phyloP scores from a whole-genome alignment of 164 flowering plant genomes.

The Dillenia turbinata region DNA sequence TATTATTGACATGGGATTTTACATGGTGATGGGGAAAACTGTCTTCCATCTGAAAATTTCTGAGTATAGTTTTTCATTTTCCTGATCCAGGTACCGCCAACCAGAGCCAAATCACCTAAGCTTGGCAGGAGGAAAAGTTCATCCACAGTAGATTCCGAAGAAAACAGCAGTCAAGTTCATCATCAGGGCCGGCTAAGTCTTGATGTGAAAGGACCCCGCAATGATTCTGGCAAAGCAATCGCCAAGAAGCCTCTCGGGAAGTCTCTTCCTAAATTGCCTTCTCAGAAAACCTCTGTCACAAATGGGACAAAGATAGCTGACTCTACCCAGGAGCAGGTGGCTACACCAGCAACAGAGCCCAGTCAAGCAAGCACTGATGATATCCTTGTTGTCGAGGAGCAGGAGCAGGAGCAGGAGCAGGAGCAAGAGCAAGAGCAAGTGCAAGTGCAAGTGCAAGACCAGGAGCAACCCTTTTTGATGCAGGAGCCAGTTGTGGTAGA shows the following conservation, averaged over 20 bases:
- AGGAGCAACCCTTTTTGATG: neutral
- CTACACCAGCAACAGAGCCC: conserved; percentile 15
- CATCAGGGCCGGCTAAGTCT: conserved; percentile 53
- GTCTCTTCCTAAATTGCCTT: conserved; percentile 87
- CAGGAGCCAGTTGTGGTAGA: conserved; percentile 14
- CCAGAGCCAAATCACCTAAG: conserved; percentile 93
- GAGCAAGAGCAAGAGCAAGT: too few species aligned
- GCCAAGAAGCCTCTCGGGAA: conserved; percentile 63
- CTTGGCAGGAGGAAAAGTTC: conserved; percentile 70
- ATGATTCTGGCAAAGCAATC: conserved; percentile 29
- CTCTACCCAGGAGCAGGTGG: conserved; percentile 15
- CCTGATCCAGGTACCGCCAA: conserved; percentile 68
- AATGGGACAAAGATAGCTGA: conserved; percentile 19
- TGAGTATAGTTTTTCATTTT: too few species aligned
- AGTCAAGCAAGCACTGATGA: conserved; percentile 16
- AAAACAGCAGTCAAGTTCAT: conserved; percentile 19
- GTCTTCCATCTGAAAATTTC: too few species aligned
- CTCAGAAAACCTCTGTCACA: conserved; percentile 46
- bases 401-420: conserved; percentile 1
- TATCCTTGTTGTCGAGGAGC: conserved; percentile 18
- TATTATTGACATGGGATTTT: too few species aligned
- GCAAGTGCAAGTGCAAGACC: too few species aligned
- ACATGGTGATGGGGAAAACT: too few species aligned
- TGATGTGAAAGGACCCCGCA: conserved; percentile 44
- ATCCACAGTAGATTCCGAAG: conserved; percentile 35